Evolutionary conservation across 345 rosid species (phyloP).

Genomic region (Euclidium syriacum): DNA sequence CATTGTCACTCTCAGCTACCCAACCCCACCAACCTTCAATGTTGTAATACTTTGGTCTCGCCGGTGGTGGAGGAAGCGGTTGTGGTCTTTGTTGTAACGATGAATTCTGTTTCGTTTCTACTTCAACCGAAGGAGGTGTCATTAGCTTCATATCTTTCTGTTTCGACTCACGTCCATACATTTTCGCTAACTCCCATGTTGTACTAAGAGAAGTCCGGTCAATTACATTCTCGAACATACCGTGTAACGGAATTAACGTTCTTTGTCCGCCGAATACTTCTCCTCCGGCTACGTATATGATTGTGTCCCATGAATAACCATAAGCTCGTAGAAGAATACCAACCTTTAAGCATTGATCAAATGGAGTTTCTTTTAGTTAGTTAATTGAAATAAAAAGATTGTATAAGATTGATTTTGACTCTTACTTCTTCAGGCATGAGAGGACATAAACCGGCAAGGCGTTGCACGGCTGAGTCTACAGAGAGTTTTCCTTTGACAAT

Average conservation of each 20-base stretch:
- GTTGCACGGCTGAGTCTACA: constrained; percentile 56
- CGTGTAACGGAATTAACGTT: constrained; percentile 77
- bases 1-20: constrained; percentile 99
- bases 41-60: constrained; percentile 82
- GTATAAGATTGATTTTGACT: too few relatives aligned
- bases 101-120: constrained; percentile 50
- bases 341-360: too few relatives aligned
- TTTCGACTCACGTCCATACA: constrained; percentile 81
- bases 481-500: constrained; percentile 72
- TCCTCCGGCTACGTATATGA: constrained; percentile 85
- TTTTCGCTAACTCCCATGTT: constrained; percentile 76
- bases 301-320: constrained; percentile 87
- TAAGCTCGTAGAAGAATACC: constrained; percentile 94
- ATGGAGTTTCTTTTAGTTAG: too few relatives aligned
- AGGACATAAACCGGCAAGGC: constrained; percentile 78
- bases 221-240: constrained; percentile 83
- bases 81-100: constrained; percentile 82
- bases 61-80: constrained; percentile 95
- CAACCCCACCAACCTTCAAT: constrained; percentile 99
- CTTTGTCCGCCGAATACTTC: constrained; percentile 98
- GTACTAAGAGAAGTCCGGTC: constrained; percentile 90
- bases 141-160: constrained; percentile 38
- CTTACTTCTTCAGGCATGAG: constrained; percentile 90
- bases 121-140: constrained; percentile 46
- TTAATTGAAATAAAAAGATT: too few relatives aligned